Evolutionary conservation across 768 basidiomycete species (phyloP).

Genomic region (Gelatoporia subvermispora): DNA sequence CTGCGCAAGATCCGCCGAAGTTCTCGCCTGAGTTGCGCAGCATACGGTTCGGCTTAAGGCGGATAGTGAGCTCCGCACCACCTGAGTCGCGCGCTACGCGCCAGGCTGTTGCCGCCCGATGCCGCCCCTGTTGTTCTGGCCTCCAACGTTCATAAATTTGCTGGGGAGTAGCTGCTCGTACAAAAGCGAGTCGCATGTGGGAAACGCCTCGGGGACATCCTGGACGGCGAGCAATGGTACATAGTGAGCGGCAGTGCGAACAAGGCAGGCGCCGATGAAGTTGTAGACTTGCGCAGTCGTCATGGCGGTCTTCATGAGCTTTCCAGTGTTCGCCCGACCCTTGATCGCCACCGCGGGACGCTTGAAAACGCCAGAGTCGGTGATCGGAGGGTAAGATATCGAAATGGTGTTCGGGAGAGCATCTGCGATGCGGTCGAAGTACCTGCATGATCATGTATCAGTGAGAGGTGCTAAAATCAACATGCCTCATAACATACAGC

Average conservation of each 20-base stretch:
- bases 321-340: constrained; percentile 24
- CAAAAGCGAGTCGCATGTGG: constrained; percentile 21
- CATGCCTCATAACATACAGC: constrained; percentile 1
- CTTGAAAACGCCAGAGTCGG: constrained; percentile 29
- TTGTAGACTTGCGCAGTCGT: constrained; percentile 28
- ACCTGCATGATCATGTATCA: constrained; percentile 16
- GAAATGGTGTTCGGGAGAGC: constrained; percentile 27
- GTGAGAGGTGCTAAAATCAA: background rate
- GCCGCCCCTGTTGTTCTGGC: constrained; percentile 8
- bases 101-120: too few relatives aligned
- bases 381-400: constrained; percentile 30
- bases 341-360: constrained; percentile 23
- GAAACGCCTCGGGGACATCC: constrained; percentile 22
- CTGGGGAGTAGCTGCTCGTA: constrained; percentile 22
- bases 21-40: too few relatives aligned
- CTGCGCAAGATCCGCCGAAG: too few relatives aligned
- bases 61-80: too few relatives aligned
- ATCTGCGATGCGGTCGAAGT: constrained; percentile 28
- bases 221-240: constrained; percentile 24
- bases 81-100: too few relatives aligned
- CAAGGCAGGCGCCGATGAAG: constrained; percentile 26
- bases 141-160: constrained; percentile 14
- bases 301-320: constrained; percentile 28
- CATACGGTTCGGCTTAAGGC: too few relatives aligned
- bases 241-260: constrained; percentile 26